Percentiles rank a stretch among this genome's conserved stretches.
These are phyloP conservation scores for Rugonectria rugulosa DNA, from an alignment of 2,329 filamentous ascomycete species.

Conservation along the genomic window DNA sequence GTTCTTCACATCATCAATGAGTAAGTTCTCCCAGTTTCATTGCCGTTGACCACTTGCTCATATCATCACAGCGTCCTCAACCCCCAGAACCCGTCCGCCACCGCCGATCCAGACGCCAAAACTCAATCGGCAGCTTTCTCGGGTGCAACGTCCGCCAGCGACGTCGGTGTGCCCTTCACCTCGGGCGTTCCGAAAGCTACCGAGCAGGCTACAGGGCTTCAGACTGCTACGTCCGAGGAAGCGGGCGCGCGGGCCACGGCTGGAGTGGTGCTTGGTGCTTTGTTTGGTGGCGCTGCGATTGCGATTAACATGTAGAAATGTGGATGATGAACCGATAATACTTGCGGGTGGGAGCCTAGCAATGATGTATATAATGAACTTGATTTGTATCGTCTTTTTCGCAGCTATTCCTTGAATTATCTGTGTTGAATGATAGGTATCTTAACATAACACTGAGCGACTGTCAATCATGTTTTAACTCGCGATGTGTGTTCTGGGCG, in stretches of 20 bases:
- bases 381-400: too few relatives aligned
- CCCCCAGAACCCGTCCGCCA: constrained; percentile 45
- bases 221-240: constrained; percentile 25
- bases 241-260: constrained; percentile 34
- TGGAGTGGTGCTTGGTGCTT: constrained; percentile 35
- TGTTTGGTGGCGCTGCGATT: constrained; percentile 35
- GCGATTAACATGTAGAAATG: too few relatives aligned
- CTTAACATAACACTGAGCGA: too few relatives aligned
- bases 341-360: too few relatives aligned
- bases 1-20: constrained; percentile 66
- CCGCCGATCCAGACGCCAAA: constrained; percentile 44
- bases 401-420: too few relatives aligned
- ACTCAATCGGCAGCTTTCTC: constrained; percentile 59
- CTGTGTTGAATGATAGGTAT: too few relatives aligned
- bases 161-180: constrained; percentile 60
- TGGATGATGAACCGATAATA: too few relatives aligned
- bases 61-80: constrained; percentile 57
- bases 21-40: constrained; percentile 44
- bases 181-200: constrained; percentile 49
- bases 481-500: too few relatives aligned
- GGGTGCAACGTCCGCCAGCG: constrained; percentile 56
- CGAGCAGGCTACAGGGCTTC: constrained; percentile 23
- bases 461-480: too few relatives aligned
- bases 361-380: too few relatives aligned
- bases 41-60: constrained; percentile 37